Evolutionary conservation across 148 eudicot species (phyloP), one percentile per base, ranked within the genome.

Genomic region (Rhododendron ovatum): DNA sequence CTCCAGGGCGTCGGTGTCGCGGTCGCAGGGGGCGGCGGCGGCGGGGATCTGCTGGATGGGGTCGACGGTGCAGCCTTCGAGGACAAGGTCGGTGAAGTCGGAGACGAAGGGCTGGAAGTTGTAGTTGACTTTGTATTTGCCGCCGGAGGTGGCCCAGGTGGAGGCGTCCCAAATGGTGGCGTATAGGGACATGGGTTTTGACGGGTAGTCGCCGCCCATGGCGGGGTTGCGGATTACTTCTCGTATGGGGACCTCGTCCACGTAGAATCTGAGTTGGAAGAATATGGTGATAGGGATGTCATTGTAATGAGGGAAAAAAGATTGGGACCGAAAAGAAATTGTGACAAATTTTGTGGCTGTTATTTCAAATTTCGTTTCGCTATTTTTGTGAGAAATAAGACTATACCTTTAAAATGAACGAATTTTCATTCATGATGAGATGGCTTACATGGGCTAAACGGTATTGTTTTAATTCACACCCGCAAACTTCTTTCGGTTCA

Each of bases 101-200:
- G 99, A 88, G 26, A 91, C 93, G 83, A 95, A 97, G 26, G 99
- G 99, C 84, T 97, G 95, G 88, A 86, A 91, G 71, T 85, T 87
- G 88, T 97, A 97, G 85, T 93, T 91, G 85, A 94, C 98, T 20
- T 89, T 89, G 89, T 91, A 87, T 20, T 87, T 90, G 78, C 99
- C 99, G 0, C 99, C 99, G 1, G 81, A 33, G 0, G 99, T 97
- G 81, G 99, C 99, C 99, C 99, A 97, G 59, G 90, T 86, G 2
- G 99, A 97, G 47, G 94, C 99, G 85, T 97, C 99, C 99, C 99
- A 97, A 8, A 97, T 95, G 67, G 99, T 97, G 85, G 98, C 99
- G 90, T 97, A 97, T 0, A 95, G 83, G 17, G 99, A 93, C 99
- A 97, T 97, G 22, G 99, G 99, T 82, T 97, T 97, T 3, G 98